Evolutionary conservation across 2,329 filamentous ascomycete species (phyloP), one percentile per base, ranked within the genome.

Genomic region (Exophiala spinifera): DNA sequence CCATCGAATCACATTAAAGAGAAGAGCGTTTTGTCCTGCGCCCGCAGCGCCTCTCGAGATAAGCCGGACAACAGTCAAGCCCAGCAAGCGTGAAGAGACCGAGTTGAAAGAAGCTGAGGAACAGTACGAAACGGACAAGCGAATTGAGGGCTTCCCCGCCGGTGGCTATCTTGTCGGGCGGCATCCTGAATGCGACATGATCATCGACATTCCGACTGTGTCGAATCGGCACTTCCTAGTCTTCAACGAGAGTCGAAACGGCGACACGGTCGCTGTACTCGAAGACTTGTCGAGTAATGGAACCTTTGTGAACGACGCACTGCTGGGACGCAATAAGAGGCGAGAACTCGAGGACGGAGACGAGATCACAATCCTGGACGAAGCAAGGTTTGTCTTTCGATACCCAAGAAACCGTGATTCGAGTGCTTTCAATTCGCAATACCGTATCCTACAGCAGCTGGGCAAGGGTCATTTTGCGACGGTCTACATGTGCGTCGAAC

Each of bases 251-350:
- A 83, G 80, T 61, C 80, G 77, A 59, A 74, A 76, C 47, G 81
- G 83, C 31, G 77, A 79, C 58, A 67, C 76, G 1, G 72, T 84
- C 39, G 92, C 90, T 7, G 81, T 97, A 11, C 72, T 99, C 4
- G 91, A 99, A 69, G 94, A 99, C 70, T 75, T 97, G 17, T 99
- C 94, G 5, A 94, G 86, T 67, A 99, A 99, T 68, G 94, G 94
- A 47, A 99, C 95, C 0, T 99, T 91, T 68, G 87, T 99, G 64
- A 97, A 97, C 66, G 91, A 96, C 64, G 87, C 86, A 14, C 80
- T 95, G 25, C 83, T 99, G 20, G 94, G 94, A 20, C 86, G 92
- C 48, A 99, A 99, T 71, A 90, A 96, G 70, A 82, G 90, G 51
- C 84, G 92, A 55, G 90, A 96, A 69, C 79, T 99, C 23, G 80